Conservation (phyloP, 305 asterid genomes). For the Fraxinus platypoda region DNA sequence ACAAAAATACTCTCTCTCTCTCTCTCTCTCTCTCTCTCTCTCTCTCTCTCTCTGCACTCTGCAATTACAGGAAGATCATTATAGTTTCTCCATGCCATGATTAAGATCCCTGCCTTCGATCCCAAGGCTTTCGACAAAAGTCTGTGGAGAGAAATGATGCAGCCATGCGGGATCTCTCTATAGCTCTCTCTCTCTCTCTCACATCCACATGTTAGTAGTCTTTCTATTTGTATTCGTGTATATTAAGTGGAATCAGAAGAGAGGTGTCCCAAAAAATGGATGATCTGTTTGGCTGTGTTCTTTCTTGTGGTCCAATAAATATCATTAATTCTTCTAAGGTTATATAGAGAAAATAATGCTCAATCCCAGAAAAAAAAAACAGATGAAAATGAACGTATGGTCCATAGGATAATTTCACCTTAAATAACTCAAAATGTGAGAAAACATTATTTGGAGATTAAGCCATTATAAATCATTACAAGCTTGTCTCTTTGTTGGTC, state of each 20-base stretch:
- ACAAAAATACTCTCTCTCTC: neutral
- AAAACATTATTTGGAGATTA: neutral
- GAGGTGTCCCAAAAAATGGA: slow-evolving; percentile 19
- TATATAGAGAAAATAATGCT: neutral
- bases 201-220: slow-evolving; percentile 39
- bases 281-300: slow-evolving; percentile 21
- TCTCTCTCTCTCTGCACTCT: slow-evolving; percentile 23
- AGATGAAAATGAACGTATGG: neutral
- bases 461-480: neutral
- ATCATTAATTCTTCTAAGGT: slow-evolving; percentile 19
- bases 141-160: slow-evolving; percentile 63
- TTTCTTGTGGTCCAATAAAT: slow-evolving; percentile 45
- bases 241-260: slow-evolving; percentile 32
- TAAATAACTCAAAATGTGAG: neutral
- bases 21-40: slow-evolving; percentile 14
- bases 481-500: neutral
- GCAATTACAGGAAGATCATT: slow-evolving; percentile 48
- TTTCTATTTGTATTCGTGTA: slow-evolving; percentile 9
- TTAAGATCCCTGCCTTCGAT: slow-evolving; percentile 60
- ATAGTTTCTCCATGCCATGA: slow-evolving; percentile 41
- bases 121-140: slow-evolving; percentile 78
- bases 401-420: neutral
- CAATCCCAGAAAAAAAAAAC: neutral
- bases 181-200: slow-evolving; percentile 6
- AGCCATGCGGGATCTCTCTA: slow-evolving; percentile 37